A percentile compares a stretch with the other conserved stretches of the same genome.
These are phyloP conservation scores for Wickerhamomyces silvicola DNA, from an alignment of 805 yeast genomes.

Conservation along the genomic window DNA sequence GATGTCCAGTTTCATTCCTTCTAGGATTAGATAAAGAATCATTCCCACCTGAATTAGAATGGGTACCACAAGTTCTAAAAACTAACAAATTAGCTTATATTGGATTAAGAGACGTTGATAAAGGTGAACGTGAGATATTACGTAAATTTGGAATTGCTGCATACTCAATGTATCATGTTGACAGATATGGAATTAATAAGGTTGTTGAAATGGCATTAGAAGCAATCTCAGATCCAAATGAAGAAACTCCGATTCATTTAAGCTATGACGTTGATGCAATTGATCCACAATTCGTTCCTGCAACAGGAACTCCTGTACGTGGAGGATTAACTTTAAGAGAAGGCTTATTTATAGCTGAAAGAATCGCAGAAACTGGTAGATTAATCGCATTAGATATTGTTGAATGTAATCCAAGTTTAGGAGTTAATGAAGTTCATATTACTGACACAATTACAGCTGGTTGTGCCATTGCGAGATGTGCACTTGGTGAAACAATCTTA, in stretches of 20 bases:
- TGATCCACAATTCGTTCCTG: slow-evolving; percentile 90
- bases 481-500: slow-evolving; percentile 80
- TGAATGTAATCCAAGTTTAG: slow-evolving; percentile 88
- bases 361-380: slow-evolving; percentile 84
- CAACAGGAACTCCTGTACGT: slow-evolving; percentile 96
- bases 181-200: slow-evolving; percentile 84
- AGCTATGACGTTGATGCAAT: slow-evolving; percentile 96
- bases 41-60: slow-evolving; percentile 67
- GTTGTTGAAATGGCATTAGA: slow-evolving; percentile 90
- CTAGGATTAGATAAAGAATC: slow-evolving; percentile 68
- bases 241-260: slow-evolving; percentile 70
- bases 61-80: slow-evolving; percentile 71
- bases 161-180: slow-evolving; percentile 93
- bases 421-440: slow-evolving; percentile 66
- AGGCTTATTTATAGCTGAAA: slow-evolving; percentile 88
- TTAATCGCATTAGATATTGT: slow-evolving; percentile 86
- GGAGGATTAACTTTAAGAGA: slow-evolving; percentile 95
- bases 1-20: slow-evolving; percentile 90
- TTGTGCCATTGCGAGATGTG: slow-evolving; percentile 86
- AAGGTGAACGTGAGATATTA: slow-evolving; percentile 72
- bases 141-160: slow-evolving; percentile 71
- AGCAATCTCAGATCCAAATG: slow-evolving; percentile 66
- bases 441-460: slow-evolving; percentile 86
- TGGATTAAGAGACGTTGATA: slow-evolving; percentile 91
- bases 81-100: slow-evolving; percentile 79